These are phyloP conservation scores for Blastobotrys indianensis DNA, from an alignment of 1,139 yeast genomes.

Conservation along the genomic window DNA sequence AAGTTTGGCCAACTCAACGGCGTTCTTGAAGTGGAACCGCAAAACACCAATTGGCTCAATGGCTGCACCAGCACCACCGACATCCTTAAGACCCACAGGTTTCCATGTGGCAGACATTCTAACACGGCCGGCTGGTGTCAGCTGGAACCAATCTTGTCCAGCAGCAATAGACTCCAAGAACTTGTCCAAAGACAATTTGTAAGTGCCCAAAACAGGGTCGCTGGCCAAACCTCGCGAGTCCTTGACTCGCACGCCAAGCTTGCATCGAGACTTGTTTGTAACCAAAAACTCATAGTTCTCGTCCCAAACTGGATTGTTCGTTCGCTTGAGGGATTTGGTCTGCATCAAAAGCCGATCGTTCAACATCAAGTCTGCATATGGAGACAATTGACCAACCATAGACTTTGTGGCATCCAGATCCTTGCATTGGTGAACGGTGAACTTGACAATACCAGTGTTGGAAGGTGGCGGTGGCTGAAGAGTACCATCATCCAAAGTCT, in stretches of 20 bases:
- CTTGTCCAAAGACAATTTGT: conserved; percentile 49
- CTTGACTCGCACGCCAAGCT: conserved; percentile 58
- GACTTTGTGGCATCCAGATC: conserved; percentile 61
- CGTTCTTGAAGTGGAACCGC: conserved; percentile 66
- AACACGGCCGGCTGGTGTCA: conserved; percentile 60
- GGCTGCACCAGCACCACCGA: conserved; percentile 66
- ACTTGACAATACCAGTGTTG: conserved; percentile 81
- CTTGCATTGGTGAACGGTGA: conserved; percentile 66
- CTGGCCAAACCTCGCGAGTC: conserved; percentile 56
- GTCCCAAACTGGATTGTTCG: conserved; percentile 65
- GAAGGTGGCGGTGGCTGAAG: conserved; percentile 83
- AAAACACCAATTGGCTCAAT: conserved; percentile 91
- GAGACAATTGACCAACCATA: conserved; percentile 60
- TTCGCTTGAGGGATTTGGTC: conserved; percentile 54
- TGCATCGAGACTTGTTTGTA: conserved; percentile 63
- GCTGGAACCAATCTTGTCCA: conserved; percentile 71
- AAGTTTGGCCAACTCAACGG: conserved; percentile 69
- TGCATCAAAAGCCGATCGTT: conserved; percentile 54
- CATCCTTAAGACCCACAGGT: conserved; percentile 66
- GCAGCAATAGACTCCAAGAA: conserved; percentile 72
- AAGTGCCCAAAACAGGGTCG: conserved; percentile 52
- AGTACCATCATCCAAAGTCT: conserved; percentile 76
- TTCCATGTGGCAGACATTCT: conserved; percentile 72
- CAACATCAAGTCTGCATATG: conserved; percentile 65
- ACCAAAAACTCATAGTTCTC: conserved; percentile 65